These are phyloP conservation scores for Coemansia sp. DNA, from an alignment of 192 early-diverging fungal species.

Conservation along the genomic window DNA sequence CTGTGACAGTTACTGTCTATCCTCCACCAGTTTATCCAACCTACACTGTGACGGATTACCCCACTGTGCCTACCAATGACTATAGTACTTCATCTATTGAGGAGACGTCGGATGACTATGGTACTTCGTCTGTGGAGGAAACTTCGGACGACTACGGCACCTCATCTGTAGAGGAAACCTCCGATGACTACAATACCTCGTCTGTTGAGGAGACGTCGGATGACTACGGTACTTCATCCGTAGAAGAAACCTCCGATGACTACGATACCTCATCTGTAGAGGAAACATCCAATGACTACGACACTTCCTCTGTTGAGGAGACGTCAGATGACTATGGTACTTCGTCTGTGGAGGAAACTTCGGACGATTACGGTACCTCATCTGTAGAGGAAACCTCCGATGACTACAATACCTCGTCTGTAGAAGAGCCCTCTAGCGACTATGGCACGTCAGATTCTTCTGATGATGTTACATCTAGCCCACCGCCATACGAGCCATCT, in stretches of 20 bases:
- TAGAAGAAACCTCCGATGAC: conserved; percentile 6
- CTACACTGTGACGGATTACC: background rate
- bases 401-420: conserved; percentile 7
- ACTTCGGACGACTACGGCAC: no score
- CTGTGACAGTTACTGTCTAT: background rate
- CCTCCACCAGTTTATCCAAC: conserved; percentile 3
- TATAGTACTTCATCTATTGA: conserved; percentile 1
- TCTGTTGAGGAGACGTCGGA: conserved; percentile 1
- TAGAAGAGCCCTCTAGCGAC: background rate
- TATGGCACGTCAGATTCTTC: background rate
- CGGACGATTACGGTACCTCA: no score
- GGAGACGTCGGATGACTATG: conserved; percentile 5
- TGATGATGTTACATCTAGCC: conserved; percentile 6
- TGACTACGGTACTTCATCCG: background rate
- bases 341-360: no score
- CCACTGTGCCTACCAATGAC: conserved; percentile 10
- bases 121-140: background rate
- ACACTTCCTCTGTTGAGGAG: background rate
- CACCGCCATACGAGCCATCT: conserved; percentile 5
- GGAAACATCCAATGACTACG: conserved; percentile 12
- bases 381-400: background rate
- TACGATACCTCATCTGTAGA: background rate
- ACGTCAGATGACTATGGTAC: conserved; percentile 13
- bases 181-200: conserved; percentile 3
- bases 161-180: background rate